Evolutionary conservation across 495 filamentous ascomycete genomes (phyloP).

Genomic region (Parachaetomium inaequale): DNA sequence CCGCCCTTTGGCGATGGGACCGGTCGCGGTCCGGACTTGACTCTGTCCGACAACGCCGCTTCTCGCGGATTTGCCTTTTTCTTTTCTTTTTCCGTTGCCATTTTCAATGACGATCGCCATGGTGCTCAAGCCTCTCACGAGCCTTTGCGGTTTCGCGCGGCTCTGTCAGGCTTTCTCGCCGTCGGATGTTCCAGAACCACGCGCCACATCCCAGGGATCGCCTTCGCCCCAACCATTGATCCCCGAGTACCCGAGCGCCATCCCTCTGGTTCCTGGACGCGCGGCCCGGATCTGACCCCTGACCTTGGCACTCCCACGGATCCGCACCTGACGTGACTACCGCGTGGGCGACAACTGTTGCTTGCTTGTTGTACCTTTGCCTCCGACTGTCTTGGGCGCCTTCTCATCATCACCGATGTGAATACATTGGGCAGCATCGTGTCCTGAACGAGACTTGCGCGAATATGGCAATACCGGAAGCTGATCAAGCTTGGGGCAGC

Average conservation of each 20-base stretch:
- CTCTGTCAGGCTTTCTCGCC: conserved; percentile 14
- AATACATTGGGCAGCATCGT: not conserved
- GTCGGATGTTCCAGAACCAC: conserved; percentile 7
- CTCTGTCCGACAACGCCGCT: conserved; percentile 8
- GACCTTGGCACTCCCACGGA: not conserved
- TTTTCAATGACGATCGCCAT: conserved; percentile 17
- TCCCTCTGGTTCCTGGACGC: not conserved
- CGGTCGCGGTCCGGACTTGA: not conserved
- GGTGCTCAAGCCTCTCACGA: conserved; percentile 7
- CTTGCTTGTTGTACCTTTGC: not conserved
- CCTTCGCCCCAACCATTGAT: not conserved
- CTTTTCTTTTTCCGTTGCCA: not conserved
- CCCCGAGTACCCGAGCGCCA: not conserved
- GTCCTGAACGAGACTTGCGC: not conserved
- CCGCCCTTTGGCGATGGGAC: not conserved
- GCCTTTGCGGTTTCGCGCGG: conserved; percentile 11
- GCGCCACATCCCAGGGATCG: conserved; percentile 14
- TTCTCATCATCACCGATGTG: not conserved
- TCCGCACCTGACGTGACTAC: not conserved
- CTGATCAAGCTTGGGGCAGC: conserved; percentile 13
- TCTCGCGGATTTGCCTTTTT: not conserved
- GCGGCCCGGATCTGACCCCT: not conserved
- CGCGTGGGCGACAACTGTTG: conserved; percentile 5
- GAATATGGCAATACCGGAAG: conserved; percentile 9
- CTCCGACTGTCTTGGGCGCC: not conserved